These are phyloP conservation scores for Elasticomyces elasticus DNA, from an alignment of 495 filamentous ascomycete genomes.

Conservation along the genomic window DNA sequence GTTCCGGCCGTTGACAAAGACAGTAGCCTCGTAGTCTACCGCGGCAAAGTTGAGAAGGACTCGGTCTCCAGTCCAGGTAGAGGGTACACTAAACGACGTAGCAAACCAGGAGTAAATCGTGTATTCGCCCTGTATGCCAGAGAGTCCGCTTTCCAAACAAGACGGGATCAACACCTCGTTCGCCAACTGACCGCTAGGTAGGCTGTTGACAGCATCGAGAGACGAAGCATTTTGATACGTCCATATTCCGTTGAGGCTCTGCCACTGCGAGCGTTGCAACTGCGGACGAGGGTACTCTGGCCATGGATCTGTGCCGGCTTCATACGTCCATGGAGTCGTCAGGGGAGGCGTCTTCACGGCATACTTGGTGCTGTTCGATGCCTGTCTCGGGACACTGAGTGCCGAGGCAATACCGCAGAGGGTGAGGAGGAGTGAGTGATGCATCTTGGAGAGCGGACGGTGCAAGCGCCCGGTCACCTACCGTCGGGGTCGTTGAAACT, in stretches of 20 bases:
- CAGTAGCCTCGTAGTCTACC: constrained; percentile 56
- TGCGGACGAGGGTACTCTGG: constrained; percentile 57
- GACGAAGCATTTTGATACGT: constrained; percentile 43
- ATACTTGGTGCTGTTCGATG: constrained; percentile 20
- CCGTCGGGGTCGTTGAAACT: too few relatives aligned
- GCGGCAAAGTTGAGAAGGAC: constrained; percentile 59
- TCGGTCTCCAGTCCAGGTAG: constrained; percentile 33
- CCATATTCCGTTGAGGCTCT: constrained; percentile 59
- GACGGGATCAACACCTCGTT: constrained; percentile 52
- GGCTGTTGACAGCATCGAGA: constrained; percentile 33
- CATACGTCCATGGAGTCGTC: constrained; percentile 52
- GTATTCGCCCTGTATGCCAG: constrained; percentile 41
- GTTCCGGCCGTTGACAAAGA: constrained; percentile 51
- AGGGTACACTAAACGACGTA: constrained; percentile 47
- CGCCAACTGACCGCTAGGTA: constrained; percentile 36
- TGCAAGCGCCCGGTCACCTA: too few relatives aligned
- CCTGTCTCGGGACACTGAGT: not conserved
- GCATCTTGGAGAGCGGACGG: too few relatives aligned
- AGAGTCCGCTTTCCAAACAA: constrained; percentile 50
- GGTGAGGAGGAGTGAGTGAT: too few relatives aligned
- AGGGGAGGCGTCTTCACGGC: constrained; percentile 36
- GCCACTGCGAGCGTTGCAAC: constrained; percentile 48
- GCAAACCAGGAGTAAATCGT: constrained; percentile 50
- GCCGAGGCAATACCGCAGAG: not conserved
- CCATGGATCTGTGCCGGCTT: constrained; percentile 55